Evolutionary conservation across 108 stramenopile genomes (phyloP).

Genomic region (Nitzschia palea): DNA sequence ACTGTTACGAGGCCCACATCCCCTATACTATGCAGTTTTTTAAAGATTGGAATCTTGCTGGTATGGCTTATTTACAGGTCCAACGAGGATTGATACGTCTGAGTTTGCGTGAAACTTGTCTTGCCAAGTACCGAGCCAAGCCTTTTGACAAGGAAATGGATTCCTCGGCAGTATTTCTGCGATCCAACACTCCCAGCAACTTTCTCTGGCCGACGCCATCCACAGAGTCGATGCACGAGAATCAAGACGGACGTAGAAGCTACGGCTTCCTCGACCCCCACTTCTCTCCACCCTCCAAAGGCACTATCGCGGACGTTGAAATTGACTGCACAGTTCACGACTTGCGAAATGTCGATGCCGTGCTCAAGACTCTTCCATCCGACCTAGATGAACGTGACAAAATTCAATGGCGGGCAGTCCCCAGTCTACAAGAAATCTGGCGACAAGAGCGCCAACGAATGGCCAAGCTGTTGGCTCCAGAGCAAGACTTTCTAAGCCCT

Average conservation of each 20-base stretch:
- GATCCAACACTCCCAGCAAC: conserved; percentile 19
- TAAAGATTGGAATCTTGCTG: conserved; percentile 76
- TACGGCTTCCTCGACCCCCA: neutral
- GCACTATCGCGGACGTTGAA: conserved; percentile 77
- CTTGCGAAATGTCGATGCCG: conserved; percentile 63
- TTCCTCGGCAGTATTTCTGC: conserved; percentile 20
- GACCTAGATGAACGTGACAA: conserved; percentile 52
- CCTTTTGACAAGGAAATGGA: conserved; percentile 1
- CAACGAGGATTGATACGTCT: conserved; percentile 54
- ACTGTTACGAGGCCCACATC: conserved; percentile 90
- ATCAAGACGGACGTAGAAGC: neutral
- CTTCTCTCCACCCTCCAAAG: conserved; percentile 42
- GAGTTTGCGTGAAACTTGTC: conserved; percentile 41
- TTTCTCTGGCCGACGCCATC: conserved; percentile 19
- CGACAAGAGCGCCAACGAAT: conserved; percentile 75
- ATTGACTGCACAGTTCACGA: conserved; percentile 69
- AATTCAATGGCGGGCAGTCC: conserved; percentile 88
- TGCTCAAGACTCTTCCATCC: conserved; percentile 59
- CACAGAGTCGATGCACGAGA: neutral
- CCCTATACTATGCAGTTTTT: conserved; percentile 93
- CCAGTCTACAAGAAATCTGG: conserved; percentile 87
- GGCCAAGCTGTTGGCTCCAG: conserved; percentile 56
- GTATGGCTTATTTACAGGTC: conserved; percentile 79
- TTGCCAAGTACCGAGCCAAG: conserved; percentile 1
- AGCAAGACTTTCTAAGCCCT: conserved; percentile 69